Base-by-base conservation (phyloP, 768 basidiomycete genomes). In the Pulveroboletus sp. region DNA sequence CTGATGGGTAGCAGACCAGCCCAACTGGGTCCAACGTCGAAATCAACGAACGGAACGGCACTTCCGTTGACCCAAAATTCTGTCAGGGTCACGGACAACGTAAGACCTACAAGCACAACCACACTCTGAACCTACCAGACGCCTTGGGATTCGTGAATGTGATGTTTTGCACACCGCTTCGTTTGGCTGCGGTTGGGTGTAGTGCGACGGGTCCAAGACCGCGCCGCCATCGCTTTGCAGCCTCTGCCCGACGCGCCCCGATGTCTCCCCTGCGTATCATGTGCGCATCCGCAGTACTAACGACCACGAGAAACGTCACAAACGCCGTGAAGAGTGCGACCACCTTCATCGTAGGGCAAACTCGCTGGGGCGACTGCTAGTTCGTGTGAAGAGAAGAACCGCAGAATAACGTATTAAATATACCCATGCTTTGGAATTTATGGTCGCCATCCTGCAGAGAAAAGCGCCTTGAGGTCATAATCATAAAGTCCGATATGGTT, bases 11-110 rank as follows among this genome's bases (percentile, higher is more conserved):
- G 59, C 21, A 89, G 68, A 8, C 87, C 87, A 4, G 85, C 70
- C 84, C 85, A 89, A 54, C 83, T 85, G 3, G 85, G 83, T 3
- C 86, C 87, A 35, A 86, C 72, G 57, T 89, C 85, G 56, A 83
- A 89, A 57, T 82, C 74, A n/a, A 89, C 82, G 38, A 81, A 71
- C 5, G 87, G 86, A 39, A 89, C 80, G 31, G 66, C 70, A 38
- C 68, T 73, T 1, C 86, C 86, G 54, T 87, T 71, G 14, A 89
- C 86, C 58, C 72, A 86, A 61, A 86, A 89, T 56, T 83, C 85
- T 85, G 17, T 8, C 18, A 14, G 11, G 18, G 21, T 8, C 40
- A 30, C 4, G n/a, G 15, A 32, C 10, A 6, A 14, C 37, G 24
- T 55, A 11, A 43, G 32, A 11, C 8, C 15, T 3, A 42, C 7